Conservation (phyloP, 225 moss, liverwort and hornwort species). For the Pseudisothecium myosuroides region DNA sequence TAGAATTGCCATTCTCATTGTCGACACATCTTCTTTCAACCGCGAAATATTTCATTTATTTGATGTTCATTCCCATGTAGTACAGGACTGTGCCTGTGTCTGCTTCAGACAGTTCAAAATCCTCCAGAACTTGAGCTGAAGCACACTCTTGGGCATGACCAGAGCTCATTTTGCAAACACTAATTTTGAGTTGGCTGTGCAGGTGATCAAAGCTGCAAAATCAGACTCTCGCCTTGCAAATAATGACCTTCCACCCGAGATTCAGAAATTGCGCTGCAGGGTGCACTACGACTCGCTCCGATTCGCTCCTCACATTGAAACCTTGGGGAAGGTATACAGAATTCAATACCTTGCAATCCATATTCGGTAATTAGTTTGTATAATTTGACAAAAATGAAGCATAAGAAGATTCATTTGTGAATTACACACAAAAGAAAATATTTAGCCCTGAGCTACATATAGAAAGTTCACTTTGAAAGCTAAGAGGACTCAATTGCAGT, state of each 20-base stretch:
- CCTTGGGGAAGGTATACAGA: conserved; percentile 54
- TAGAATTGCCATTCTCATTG: neutral
- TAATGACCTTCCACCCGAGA: conserved; percentile 60
- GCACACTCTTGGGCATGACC: neutral
- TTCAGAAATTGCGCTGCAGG: conserved; percentile 90
- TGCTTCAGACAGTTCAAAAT: neutral
- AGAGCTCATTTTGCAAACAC: neutral
- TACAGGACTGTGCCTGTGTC: neutral
- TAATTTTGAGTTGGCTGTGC: neutral
- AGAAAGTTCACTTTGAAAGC: neutral
- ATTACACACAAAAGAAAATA: too few relatives aligned
- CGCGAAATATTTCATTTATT: neutral
- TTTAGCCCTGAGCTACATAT: too few relatives aligned
- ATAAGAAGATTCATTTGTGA: neutral
- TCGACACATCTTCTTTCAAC: neutral
- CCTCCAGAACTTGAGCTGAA: neutral
- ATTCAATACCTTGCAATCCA: neutral
- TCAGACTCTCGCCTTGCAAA: conserved; percentile 94
- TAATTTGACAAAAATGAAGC: neutral
- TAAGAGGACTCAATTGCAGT: neutral
- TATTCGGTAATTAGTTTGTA: neutral
- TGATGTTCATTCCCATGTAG: neutral
- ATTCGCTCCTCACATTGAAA: conserved; percentile 77
- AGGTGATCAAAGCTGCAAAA: conserved; percentile 86
- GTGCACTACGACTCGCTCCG: conserved; percentile 94